Evolutionary conservation across 768 basidiomycete genomes (phyloP).

Genomic region (Mrakia hoshinonis): DNA sequence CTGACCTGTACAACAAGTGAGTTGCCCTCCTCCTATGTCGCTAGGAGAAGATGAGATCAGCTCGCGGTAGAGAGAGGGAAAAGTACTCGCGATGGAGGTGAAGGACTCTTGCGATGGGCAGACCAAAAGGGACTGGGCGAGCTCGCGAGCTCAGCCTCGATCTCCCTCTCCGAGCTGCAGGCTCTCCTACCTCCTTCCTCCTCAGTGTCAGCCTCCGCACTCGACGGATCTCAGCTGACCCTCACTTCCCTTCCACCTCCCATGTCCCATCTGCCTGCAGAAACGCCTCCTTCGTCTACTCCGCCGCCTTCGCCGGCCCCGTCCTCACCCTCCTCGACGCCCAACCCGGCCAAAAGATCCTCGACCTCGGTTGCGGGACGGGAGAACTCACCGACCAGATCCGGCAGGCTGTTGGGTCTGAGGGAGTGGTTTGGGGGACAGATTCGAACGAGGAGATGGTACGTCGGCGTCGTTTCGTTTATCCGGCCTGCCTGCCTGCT

Average conservation of each 20-base stretch:
- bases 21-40: not conserved
- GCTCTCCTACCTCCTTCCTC: too few relatives aligned
- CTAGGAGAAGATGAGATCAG: not conserved
- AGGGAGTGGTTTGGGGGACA: slow-evolving; percentile 56
- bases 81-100: too few relatives aligned
- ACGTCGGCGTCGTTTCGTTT: slow-evolving; percentile 29
- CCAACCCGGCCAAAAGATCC: slow-evolving; percentile 57
- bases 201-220: not conserved
- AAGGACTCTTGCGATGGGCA: too few relatives aligned
- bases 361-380: slow-evolving; percentile 75
- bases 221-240: not conserved
- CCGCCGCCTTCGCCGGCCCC: slow-evolving; percentile 45
- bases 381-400: slow-evolving; percentile 64
- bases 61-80: too few relatives aligned
- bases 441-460: slow-evolving; percentile 71
- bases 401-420: slow-evolving; percentile 47
- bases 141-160: too few relatives aligned
- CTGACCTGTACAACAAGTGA: slow-evolving; percentile 1
- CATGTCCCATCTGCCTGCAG: too few relatives aligned
- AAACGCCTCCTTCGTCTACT: slow-evolving; percentile 62
- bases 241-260: too few relatives aligned
- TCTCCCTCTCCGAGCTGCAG: too few relatives aligned
- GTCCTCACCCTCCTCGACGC: slow-evolving; percentile 58
- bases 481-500: not conserved
- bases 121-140: too few relatives aligned